phyloP scores from a whole-genome alignment of 1,284 basidiomycete genomes.

The Hemileia vastatrix region DNA sequence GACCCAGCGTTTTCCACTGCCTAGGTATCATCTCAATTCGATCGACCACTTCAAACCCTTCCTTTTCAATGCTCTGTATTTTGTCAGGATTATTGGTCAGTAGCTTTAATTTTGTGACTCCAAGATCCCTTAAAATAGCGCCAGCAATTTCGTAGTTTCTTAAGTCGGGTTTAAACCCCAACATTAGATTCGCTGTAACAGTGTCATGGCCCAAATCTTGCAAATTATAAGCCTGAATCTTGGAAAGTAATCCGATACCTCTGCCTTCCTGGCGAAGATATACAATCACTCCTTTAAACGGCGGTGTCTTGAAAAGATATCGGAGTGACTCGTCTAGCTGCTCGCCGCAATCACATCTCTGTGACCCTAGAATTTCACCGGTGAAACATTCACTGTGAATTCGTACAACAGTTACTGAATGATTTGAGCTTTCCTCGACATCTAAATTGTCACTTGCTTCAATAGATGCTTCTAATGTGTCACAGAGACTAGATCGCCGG shows the following conservation, averaged over 20 bases:
- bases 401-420: slow-evolving; percentile 67
- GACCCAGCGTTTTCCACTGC: slow-evolving; percentile 56
- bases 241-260: slow-evolving; percentile 90
- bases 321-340: slow-evolving; percentile 94
- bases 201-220: slow-evolving; percentile 98
- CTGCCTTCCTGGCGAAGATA: slow-evolving; percentile 99
- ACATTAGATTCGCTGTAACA: slow-evolving; percentile 88
- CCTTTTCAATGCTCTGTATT: slow-evolving; percentile 71
- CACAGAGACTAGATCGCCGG: slow-evolving; percentile 42
- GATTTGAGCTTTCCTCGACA: slow-evolving; percentile 22
- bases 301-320: slow-evolving; percentile 59
- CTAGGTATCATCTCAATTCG: slow-evolving; percentile 89
- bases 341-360: slow-evolving; percentile 98
- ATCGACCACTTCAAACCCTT: slow-evolving; percentile 71
- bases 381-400: slow-evolving; percentile 99
- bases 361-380: slow-evolving; percentile 93
- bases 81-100: slow-evolving; percentile 99
- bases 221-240: slow-evolving; percentile 94
- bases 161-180: slow-evolving; percentile 90
- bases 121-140: slow-evolving; percentile 80
- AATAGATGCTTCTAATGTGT: slow-evolving; percentile 40
- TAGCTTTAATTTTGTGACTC: slow-evolving; percentile 64
- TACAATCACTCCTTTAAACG: slow-evolving; percentile 83
- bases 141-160: slow-evolving; percentile 83
- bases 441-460: too few relatives aligned